Conservation (phyloP, 257 asterid species). For the Nicotiana otophora region DNA sequence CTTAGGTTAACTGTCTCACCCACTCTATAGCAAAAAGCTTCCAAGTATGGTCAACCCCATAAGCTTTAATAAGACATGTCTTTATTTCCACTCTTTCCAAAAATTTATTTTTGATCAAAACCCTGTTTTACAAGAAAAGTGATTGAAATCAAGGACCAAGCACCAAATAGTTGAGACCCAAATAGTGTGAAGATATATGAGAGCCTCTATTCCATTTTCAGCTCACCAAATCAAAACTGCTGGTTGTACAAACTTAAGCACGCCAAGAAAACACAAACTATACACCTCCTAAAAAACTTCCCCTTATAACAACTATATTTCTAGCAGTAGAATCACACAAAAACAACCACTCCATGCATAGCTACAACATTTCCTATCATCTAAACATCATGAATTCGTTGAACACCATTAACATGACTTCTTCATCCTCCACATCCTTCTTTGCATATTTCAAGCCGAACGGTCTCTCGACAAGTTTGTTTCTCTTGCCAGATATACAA, state of each 20-base stretch:
- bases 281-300: background rate
- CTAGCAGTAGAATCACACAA: conserved; percentile 10
- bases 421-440: conserved; percentile 5
- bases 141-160: background rate
- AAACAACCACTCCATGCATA: conserved; percentile 36
- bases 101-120: background rate
- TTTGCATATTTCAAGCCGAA: background rate
- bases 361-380: conserved; percentile 25
- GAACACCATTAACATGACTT: conserved; percentile 10
- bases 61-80: background rate
- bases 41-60: background rate
- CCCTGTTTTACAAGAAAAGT: conserved; percentile 20
- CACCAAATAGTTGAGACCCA: background rate
- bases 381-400: conserved; percentile 33
- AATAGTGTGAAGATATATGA: background rate
- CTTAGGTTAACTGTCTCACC: conserved; percentile 29
- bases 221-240: conserved; percentile 42
- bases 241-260: conserved; percentile 20
- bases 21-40: background rate
- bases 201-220: conserved; percentile 25
- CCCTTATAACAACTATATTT: conserved; percentile 34
- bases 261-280: conserved; percentile 32
- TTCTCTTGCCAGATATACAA: conserved; percentile 44
- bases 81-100: background rate
- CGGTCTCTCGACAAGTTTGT: conserved; percentile 3